Evolutionary conservation across 2,329 filamentous ascomycete species (phyloP).

Genomic region (Pseudogymnoascus destructans): DNA sequence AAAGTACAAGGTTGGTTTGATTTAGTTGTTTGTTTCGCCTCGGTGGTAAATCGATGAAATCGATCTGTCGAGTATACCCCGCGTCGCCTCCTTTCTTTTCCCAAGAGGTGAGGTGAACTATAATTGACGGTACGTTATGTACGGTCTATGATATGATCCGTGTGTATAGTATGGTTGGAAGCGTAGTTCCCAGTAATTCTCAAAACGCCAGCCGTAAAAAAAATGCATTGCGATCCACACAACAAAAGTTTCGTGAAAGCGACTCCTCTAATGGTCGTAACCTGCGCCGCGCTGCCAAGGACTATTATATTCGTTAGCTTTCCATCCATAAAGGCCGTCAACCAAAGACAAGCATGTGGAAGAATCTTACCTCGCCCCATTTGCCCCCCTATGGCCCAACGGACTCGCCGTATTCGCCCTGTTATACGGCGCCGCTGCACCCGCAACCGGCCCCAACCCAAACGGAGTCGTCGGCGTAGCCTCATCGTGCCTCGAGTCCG

Average conservation of each 20-base stretch:
- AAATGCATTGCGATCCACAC: background rate
- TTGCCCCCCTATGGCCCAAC: slow-evolving; percentile 28
- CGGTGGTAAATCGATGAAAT: background rate
- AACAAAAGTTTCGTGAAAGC: background rate
- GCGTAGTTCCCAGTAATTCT: background rate
- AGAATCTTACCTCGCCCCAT: slow-evolving; percentile 33
- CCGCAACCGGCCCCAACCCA: background rate
- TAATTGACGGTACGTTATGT: background rate
- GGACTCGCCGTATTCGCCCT: slow-evolving; percentile 26
- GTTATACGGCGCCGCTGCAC: slow-evolving; percentile 15
- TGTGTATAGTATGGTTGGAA: background rate
- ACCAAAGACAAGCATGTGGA: background rate
- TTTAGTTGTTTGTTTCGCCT: background rate
- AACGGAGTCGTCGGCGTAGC: slow-evolving; percentile 14
- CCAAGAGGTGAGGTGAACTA: background rate
- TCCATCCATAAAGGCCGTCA: background rate
- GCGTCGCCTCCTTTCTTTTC: background rate
- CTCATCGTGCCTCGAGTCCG: slow-evolving; percentile 20
- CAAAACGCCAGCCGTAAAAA: background rate
- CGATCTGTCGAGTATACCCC: background rate
- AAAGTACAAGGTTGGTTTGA: background rate
- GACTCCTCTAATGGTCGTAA: slow-evolving; percentile 34
- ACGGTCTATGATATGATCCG: background rate
- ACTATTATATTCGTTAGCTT: slow-evolving; percentile 27
- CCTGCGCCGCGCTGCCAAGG: slow-evolving; percentile 45